These are phyloP conservation scores for Pythium rishiriense DNA, from an alignment of 352 stramenopile species.

Conservation along the genomic window DNA sequence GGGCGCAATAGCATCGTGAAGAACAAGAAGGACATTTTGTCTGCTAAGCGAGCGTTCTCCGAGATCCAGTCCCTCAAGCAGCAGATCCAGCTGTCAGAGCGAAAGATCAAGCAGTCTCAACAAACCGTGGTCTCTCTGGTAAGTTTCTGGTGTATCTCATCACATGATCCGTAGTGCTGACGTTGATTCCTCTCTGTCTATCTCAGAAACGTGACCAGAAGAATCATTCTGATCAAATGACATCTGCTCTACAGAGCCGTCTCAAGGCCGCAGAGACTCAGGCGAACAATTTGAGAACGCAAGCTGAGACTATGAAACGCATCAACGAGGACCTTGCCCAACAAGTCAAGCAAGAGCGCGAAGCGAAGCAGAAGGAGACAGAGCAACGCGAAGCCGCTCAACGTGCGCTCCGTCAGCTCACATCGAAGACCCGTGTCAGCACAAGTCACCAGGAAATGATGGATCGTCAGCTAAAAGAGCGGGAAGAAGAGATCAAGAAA, in stretches of 20 bases:
- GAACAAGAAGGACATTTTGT: conserved; percentile 87
- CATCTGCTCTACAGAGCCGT: conserved; percentile 70
- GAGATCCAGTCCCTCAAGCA: conserved; percentile 94
- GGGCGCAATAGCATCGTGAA: conserved; percentile 79
- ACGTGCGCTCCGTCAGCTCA: conserved; percentile 64
- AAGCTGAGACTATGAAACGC: conserved; percentile 67
- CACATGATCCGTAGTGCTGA: not conserved
- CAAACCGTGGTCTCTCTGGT: conserved; percentile 90
- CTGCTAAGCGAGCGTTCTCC: conserved; percentile 92
- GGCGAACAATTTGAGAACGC: conserved; percentile 52
- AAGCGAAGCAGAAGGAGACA: conserved; percentile 59
- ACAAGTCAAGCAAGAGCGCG: conserved; percentile 71
- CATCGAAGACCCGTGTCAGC: conserved; percentile 62
- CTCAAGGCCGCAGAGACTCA: conserved; percentile 81
- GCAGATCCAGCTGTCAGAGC: conserved; percentile 87
- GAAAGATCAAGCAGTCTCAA: conserved; percentile 87
- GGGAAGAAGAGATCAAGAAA: conserved; percentile 82
- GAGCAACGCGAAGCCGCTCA: conserved; percentile 74
- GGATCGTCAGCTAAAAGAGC: conserved; percentile 67
- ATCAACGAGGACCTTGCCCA: conserved; percentile 68
- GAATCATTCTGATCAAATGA: conserved; percentile 90
- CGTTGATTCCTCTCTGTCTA: conserved; percentile 25
- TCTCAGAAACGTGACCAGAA: conserved; percentile 91
- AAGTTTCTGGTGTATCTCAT: conserved; percentile 33
- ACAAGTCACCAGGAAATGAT: conserved; percentile 67